Evolutionary conservation across 2,329 filamentous ascomycete species (phyloP).

Genomic region (Ophiostoma piceae): DNA sequence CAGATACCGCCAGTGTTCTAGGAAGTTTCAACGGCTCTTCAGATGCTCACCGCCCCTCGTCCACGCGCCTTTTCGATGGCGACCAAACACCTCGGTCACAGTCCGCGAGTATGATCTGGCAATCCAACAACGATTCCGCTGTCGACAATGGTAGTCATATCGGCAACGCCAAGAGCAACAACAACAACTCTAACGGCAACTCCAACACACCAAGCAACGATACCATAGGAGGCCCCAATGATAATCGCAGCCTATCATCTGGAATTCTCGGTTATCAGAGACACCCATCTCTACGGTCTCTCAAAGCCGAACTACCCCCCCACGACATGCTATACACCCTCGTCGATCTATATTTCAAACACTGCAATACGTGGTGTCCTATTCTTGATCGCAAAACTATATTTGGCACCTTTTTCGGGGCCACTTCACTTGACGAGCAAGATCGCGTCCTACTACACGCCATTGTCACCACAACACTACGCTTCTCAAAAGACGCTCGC

Average conservation of each 20-base stretch:
- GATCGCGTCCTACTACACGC: conserved; percentile 79
- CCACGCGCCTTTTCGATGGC: conserved; percentile 30
- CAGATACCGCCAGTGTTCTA: conserved; percentile 14
- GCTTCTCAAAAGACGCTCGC: conserved; percentile 72
- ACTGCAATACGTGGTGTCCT: conserved; percentile 79
- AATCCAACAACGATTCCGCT: conserved; percentile 34
- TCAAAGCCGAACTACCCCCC: conserved; percentile 65
- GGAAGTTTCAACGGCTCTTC: background rate
- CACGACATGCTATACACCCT: conserved; percentile 68
- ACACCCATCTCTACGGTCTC: conserved; percentile 38
- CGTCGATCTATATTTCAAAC: conserved; percentile 72
- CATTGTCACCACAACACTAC: conserved; percentile 79
- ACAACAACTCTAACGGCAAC: conserved; percentile 38
- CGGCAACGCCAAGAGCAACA: conserved; percentile 38
- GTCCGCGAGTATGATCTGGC: conserved; percentile 8
- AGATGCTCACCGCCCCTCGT: conserved; percentile 5
- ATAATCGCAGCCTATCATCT: conserved; percentile 49
- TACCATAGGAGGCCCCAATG: conserved; percentile 34
- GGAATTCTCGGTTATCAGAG: conserved; percentile 46
- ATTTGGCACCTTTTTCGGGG: conserved; percentile 73
- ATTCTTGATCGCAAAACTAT: conserved; percentile 81
- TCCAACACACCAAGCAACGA: conserved; percentile 41
- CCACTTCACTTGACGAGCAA: conserved; percentile 68
- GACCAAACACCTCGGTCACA: background rate
- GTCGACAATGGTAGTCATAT: background rate